phyloP scores from a whole-genome alignment of 2,329 filamentous ascomycete genomes.

The Stagonosporopsis cucurbitacearum region DNA sequence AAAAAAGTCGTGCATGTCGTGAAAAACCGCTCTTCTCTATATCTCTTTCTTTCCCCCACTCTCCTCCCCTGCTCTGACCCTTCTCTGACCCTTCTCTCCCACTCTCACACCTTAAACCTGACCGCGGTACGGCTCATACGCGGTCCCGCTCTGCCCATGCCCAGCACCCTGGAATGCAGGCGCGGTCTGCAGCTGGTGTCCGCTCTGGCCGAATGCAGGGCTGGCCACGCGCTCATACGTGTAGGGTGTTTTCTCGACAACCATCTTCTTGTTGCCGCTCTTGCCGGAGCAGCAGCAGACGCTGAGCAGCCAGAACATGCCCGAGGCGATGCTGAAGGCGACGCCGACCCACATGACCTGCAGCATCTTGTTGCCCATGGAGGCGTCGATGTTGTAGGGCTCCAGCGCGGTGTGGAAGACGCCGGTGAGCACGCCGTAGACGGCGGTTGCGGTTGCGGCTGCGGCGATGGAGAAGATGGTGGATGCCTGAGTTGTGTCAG shows the following conservation, averaged over 20 bases:
- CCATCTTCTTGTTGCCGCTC: slow-evolving; percentile 54
- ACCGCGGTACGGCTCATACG: slow-evolving; percentile 51
- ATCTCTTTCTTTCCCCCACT: background rate
- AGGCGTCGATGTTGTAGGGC: slow-evolving; percentile 72
- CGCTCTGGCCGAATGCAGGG: slow-evolving; percentile 49
- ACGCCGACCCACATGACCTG: slow-evolving; percentile 79
- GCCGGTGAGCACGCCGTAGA: slow-evolving; percentile 73
- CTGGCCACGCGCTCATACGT: slow-evolving; percentile 63
- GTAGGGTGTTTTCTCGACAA: slow-evolving; percentile 66
- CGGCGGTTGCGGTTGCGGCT: slow-evolving; percentile 75
- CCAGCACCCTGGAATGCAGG: slow-evolving; percentile 24
- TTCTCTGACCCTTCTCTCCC: too few relatives aligned
- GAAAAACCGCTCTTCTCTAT: slow-evolving; percentile 8
- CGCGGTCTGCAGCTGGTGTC: slow-evolving; percentile 25
- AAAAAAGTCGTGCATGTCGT: slow-evolving; percentile 11
- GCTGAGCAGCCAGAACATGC: slow-evolving; percentile 89
- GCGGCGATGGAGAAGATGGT: slow-evolving; percentile 67
- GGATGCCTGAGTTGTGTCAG: slow-evolving; percentile 50
- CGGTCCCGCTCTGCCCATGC: slow-evolving; percentile 36
- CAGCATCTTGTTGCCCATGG: slow-evolving; percentile 73
- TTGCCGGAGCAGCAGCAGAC: slow-evolving; percentile 88
- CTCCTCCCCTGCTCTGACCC: too few relatives aligned
- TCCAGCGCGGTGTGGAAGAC: slow-evolving; percentile 71
- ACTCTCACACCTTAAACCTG: slow-evolving; percentile 5
- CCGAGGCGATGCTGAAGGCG: slow-evolving; percentile 75